Evolutionary conservation across 2,329 filamentous ascomycete species (phyloP), one percentile per base, ranked within the genome.

Genomic region (Aspergillaceae sp.): DNA sequence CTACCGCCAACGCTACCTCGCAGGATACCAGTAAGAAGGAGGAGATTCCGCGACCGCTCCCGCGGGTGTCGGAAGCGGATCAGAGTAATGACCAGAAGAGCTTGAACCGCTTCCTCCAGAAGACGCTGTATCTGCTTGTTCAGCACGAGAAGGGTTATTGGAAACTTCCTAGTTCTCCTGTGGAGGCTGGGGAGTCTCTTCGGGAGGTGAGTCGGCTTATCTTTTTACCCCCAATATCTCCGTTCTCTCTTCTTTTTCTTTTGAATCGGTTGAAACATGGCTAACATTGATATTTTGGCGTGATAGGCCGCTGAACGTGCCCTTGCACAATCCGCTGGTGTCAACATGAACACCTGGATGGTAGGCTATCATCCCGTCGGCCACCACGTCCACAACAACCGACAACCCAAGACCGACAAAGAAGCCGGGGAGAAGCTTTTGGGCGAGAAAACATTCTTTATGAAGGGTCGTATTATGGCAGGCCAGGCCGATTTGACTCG

Each of bases 311-410:
- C 91, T 34, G 80, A 88, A 62, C 80, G 89, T 49, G 82, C 89
- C 45, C 75, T 97, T 27, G 75, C 83, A 44, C 77, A 87, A 58
- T 75, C 87, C 3, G 89, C 84, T 7, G 92, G 92, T 48, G 72
- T 86, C 50, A 94, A 98, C 76, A 97, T 98, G 90, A 97, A 97
- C 74, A 96, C 89, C 46, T 98, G 92, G 90, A 80, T 97, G 56
- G 86, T 98, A 43, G 91, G 89, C 50, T 89, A 89, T 58, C 85
- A 86, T 48, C 92, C 92, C 7, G 79, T 96, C 48, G 91, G 90
- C 28, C 86, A 96, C 70, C 71, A 86, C 60, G 75, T 86, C 55
- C 72, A 72, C 50, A 71, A 80, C 51, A 76, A 74, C 75, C 76
- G 56, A 55, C 66, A 58, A 57, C 73, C 61, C 64, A 67, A 56